Evolutionary conservation across 805 yeast genomes (phyloP).

Genomic region (Zygotorulaspora danielsina): DNA sequence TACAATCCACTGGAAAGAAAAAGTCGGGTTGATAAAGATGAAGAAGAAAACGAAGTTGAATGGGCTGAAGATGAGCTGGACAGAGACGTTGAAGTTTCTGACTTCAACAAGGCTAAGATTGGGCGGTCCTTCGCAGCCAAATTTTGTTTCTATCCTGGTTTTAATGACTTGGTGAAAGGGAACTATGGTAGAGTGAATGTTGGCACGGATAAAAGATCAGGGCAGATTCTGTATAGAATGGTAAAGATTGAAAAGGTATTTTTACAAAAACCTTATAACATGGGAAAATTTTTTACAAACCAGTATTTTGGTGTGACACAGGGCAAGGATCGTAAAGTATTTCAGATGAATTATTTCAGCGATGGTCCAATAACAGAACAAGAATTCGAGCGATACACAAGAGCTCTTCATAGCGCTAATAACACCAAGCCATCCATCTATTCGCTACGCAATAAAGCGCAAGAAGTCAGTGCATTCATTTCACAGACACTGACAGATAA

Average conservation of each 20-base stretch:
- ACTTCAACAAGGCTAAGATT: constrained; percentile 67
- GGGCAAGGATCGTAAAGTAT: constrained; percentile 68
- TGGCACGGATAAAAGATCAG: constrained; percentile 61
- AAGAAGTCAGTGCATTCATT: constrained; percentile 59
- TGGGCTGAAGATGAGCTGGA: constrained; percentile 45
- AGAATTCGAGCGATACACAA: constrained; percentile 69
- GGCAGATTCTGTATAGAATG: constrained; percentile 70
- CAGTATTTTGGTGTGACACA: constrained; percentile 71
- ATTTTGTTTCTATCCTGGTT: constrained; percentile 77
- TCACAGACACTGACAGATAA: constrained; percentile 62
- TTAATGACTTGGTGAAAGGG: constrained; percentile 63
- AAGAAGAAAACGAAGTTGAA: constrained; percentile 47
- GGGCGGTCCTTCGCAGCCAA: constrained; percentile 75
- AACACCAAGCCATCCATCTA: constrained; percentile 50
- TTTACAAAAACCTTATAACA: constrained; percentile 47
- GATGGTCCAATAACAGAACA: constrained; percentile 67
- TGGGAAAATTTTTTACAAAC: constrained; percentile 49
- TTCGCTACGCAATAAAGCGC: constrained; percentile 59
- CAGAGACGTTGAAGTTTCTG: constrained; percentile 49
- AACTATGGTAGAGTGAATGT: constrained; percentile 81
- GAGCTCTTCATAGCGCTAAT: constrained; percentile 55
- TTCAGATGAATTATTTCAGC: constrained; percentile 75
- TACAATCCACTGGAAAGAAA: constrained; percentile 36
- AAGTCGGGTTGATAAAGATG: constrained; percentile 35
- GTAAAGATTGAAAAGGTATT: constrained; percentile 71